Evolutionary conservation across 768 basidiomycete genomes (phyloP).

Genomic region (Leccinum obscurum): DNA sequence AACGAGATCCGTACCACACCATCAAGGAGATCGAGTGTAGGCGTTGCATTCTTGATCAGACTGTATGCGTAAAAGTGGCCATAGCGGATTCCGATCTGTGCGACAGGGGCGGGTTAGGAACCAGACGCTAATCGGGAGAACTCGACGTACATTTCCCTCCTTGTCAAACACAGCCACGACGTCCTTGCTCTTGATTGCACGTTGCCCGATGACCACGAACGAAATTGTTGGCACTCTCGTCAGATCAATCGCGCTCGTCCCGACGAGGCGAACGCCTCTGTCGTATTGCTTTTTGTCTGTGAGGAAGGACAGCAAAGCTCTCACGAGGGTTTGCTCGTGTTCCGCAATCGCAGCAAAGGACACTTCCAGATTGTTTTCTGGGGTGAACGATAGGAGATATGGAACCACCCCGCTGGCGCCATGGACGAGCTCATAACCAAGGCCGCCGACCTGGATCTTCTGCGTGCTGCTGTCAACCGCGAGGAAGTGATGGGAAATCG

Average conservation of each 20-base stretch:
- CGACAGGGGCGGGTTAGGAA: background rate
- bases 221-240: conserved; percentile 66
- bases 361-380: conserved; percentile 45
- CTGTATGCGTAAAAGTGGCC: conserved; percentile 81
- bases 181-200: conserved; percentile 56
- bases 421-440: conserved; percentile 72
- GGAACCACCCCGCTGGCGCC: conserved; percentile 56
- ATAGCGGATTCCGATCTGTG: conserved; percentile 72
- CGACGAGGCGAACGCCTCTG: conserved; percentile 68
- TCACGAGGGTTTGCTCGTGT: conserved; percentile 62
- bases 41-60: conserved; percentile 50
- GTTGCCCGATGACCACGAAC: conserved; percentile 66
- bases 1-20: conserved; percentile 74
- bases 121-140: background rate
- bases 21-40: conserved; percentile 59
- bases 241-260: conserved; percentile 46
- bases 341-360: conserved; percentile 57
- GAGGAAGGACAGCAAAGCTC: conserved; percentile 55
- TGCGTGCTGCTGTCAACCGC: conserved; percentile 43
- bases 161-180: conserved; percentile 66
- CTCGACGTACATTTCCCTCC: conserved; percentile 56
- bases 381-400: conserved; percentile 64
- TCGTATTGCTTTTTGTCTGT: conserved; percentile 46
- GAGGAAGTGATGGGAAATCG: conserved; percentile 74
- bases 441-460: conserved; percentile 74